Evolutionary conservation across 176 grass and related monocot genomes (phyloP), one percentile per base, ranked within the genome.

Genomic region (Ananas comosus): DNA sequence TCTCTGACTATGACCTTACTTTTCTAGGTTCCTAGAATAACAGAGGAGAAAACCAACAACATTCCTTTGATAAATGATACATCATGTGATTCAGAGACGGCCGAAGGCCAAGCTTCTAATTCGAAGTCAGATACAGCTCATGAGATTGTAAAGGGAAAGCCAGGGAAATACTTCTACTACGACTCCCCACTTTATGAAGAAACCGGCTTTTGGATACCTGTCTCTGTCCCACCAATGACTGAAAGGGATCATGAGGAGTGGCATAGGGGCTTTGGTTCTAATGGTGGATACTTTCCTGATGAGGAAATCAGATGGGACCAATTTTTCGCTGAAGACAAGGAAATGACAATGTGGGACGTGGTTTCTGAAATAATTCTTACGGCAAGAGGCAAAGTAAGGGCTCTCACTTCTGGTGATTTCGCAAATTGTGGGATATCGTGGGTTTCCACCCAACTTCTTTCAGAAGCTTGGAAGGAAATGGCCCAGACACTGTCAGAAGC

Each of bases 301-400:
- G 85, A 88, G 72, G 92, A 85, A 76, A 72, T 85, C 75, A 80
- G 66, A 11, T 91, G 92, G 88, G 92, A 91, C 23, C 78, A 81
- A 12, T 67, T 87, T 64, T 23, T 19, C 11, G 78, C 77, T 70
- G 81, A 82, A 64, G 67, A 79, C 22, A 82, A 51, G 75, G 88
- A 86, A 64, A 85, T 92, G 82, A 88, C 94, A 65, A 92, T 97
- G 89, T 90, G 89, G 94, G 84, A 97, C 74, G 82, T 97, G 65
- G 65, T 90, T 54, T 59, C 94, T 49, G 89, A 90, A 51, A 90
- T 97, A 84, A 58, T 79, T 77, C 71, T 81, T 66, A 79, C 82
- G n/a, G 86, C 79, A 18, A 85, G 57, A 72, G 76, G 85, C 16
- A 97, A 88, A 79, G 3, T 88, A 58, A 50, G 79, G 4, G 78